Evolutionary conservation across 257 asterid species (phyloP).

Genomic region (Gardenia jasminoides): DNA sequence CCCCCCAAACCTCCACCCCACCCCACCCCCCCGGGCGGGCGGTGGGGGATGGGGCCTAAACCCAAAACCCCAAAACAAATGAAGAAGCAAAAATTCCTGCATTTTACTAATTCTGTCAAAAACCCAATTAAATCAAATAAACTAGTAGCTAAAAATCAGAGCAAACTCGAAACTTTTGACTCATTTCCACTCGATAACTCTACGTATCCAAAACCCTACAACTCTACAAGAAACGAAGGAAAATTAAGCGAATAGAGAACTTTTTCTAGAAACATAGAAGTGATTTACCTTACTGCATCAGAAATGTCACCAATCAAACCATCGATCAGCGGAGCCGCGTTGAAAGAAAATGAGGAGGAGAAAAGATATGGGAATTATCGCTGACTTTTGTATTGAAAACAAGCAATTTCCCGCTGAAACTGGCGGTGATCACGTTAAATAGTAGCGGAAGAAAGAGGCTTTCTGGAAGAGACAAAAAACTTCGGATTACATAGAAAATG

Average conservation of each 20-base stretch:
- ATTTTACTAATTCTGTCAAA: not conserved
- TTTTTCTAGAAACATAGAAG: too few relatives aligned
- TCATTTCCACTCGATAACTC: not conserved
- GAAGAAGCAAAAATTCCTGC: not conserved
- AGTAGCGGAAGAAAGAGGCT: slow-evolving; percentile 9
- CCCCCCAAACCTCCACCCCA: not conserved
- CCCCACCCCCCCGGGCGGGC: too few relatives aligned
- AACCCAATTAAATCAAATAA: not conserved
- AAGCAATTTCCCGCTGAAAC: slow-evolving; percentile 62
- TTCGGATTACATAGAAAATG: slow-evolving; percentile 43
- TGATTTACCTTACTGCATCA: slow-evolving; percentile 16
- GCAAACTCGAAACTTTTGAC: slow-evolving; percentile 2
- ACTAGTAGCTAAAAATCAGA: not conserved
- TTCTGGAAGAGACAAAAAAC: slow-evolving; percentile 46
- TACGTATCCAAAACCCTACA: not conserved
- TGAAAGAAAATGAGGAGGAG: not conserved
- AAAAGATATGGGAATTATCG: not conserved
- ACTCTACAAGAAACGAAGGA: not conserved
- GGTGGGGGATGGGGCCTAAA: too few relatives aligned
- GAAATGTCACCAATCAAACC: not conserved
- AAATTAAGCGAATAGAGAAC: not conserved
- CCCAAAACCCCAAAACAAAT: not conserved
- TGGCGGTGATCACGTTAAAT: slow-evolving; percentile 58
- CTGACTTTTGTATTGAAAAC: not conserved
- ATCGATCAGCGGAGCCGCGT: not conserved